These are phyloP conservation scores for Mortierella sp. DNA, from an alignment of 371 early-diverging fungal species.

Conservation along the genomic window DNA sequence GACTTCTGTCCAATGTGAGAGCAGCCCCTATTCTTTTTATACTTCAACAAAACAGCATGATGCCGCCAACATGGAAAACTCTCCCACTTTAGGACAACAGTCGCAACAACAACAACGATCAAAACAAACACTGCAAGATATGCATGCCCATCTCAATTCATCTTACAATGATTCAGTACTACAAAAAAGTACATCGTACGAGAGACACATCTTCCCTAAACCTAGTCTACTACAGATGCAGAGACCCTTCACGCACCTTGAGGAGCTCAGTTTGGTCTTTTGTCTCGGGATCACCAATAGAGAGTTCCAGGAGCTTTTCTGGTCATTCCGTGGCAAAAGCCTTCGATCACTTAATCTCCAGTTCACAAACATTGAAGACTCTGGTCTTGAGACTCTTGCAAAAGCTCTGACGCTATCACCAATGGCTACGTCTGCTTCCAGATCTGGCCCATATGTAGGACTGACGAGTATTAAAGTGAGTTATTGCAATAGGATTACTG, in stretches of 20 bases:
- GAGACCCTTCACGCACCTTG: slow-evolving; percentile 30
- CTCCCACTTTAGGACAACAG: neutral
- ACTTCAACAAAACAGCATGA: neutral
- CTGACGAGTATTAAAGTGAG: slow-evolving; percentile 31
- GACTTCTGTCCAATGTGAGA: neutral
- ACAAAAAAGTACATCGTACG: neutral
- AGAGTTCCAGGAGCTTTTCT: slow-evolving; percentile 35
- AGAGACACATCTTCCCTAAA: neutral
- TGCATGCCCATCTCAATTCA: neutral
- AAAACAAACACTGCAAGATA: neutral
- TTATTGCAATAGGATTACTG: slow-evolving; percentile 47
- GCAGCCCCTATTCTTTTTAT: neutral
- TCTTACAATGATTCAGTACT: neutral
- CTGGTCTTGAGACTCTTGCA: slow-evolving; percentile 38
- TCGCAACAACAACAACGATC: neutral
- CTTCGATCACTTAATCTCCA: slow-evolving; percentile 43
- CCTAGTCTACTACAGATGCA: slow-evolving; percentile 17
- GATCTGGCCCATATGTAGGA: neutral
- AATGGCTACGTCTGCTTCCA: neutral
- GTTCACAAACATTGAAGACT: slow-evolving; percentile 53
- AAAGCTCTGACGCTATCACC: neutral
- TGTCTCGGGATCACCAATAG: slow-evolving; percentile 50
- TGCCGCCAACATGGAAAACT: neutral
- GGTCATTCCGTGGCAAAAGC: slow-evolving; percentile 22
- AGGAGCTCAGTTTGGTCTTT: slow-evolving; percentile 48